These are phyloP conservation scores for Agapanthus africanus DNA, from an alignment of 106 monocot species.

Conservation along the genomic window DNA sequence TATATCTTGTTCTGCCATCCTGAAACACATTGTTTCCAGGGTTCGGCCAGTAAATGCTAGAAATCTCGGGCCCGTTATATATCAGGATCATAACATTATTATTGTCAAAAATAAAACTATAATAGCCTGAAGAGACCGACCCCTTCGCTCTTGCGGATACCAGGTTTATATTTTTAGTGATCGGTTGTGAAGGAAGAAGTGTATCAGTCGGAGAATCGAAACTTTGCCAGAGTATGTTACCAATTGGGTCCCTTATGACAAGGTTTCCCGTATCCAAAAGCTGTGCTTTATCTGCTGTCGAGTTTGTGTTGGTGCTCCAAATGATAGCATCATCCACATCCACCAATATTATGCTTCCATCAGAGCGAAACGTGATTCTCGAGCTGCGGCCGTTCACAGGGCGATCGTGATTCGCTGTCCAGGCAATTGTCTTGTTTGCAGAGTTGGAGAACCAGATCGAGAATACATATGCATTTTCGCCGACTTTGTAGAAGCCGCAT, in stretches of 20 bases:
- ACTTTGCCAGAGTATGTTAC: slow-evolving; percentile 29
- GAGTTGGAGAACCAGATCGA: slow-evolving; percentile 46
- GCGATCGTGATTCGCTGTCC: slow-evolving; percentile 44
- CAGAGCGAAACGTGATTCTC: slow-evolving; percentile 1
- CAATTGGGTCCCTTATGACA: slow-evolving; percentile 19
- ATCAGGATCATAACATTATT: slow-evolving; percentile 16
- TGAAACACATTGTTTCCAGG: background rate
- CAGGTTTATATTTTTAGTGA: slow-evolving; percentile 26
- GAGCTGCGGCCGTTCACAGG: slow-evolving; percentile 41
- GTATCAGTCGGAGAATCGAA: slow-evolving; percentile 41
- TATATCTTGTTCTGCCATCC: slow-evolving; percentile 19
- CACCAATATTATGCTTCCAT: slow-evolving; percentile 14
- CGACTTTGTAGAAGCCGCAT: slow-evolving; percentile 34
- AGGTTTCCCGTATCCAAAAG: slow-evolving; percentile 53
- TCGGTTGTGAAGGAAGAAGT: slow-evolving; percentile 33
- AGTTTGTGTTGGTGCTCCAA: slow-evolving; percentile 31
- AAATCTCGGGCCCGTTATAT: slow-evolving; percentile 32
- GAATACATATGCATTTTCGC: slow-evolving; percentile 32
- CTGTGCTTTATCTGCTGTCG: slow-evolving; percentile 10
- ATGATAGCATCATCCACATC: slow-evolving; percentile 22
- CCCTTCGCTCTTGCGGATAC: slow-evolving; percentile 1
- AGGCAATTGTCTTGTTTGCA: slow-evolving; percentile 12
- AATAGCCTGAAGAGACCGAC: slow-evolving; percentile 22
- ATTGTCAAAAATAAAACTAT: slow-evolving; percentile 17
- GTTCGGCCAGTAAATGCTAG: slow-evolving; percentile 13